These are phyloP conservation scores for Volvox reticuliferus DNA, from an alignment of 139 green algal genomes.

Conservation along the genomic window DNA sequence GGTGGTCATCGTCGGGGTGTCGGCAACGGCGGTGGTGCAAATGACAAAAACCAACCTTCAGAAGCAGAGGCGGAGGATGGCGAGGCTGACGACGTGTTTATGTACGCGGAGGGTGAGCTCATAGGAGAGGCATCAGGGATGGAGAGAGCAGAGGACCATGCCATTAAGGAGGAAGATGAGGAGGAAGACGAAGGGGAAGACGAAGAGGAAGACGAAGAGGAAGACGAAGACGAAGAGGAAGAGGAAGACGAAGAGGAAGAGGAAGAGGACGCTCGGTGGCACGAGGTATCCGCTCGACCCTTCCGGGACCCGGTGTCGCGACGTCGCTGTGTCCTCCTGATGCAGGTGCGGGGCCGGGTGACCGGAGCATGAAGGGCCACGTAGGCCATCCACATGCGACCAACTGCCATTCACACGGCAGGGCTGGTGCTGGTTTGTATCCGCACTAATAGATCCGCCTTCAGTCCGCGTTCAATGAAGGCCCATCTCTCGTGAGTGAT, in stretches of 20 bases:
- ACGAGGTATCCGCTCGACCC: constrained; percentile 26
- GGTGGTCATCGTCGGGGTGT: too few species aligned
- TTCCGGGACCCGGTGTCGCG: constrained; percentile 32
- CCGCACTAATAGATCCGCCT: too few species aligned
- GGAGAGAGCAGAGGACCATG: not conserved
- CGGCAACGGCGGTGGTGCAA: not conserved
- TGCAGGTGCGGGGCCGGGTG: not conserved
- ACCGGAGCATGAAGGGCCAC: too few species aligned
- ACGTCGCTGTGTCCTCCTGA: constrained; percentile 18
- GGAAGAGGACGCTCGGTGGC: constrained; percentile 16
- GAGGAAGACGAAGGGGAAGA: not conserved
- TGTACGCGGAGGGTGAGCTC: not conserved
- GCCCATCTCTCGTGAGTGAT: too few species aligned
- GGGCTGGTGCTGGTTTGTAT: too few species aligned
- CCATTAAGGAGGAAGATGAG: not conserved
- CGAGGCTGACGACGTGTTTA: not conserved
- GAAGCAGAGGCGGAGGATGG: not conserved
- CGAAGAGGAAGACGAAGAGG: not conserved
- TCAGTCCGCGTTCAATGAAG: too few species aligned
- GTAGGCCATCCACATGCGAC: too few species aligned
- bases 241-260: not conserved
- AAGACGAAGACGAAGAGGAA: not conserved
- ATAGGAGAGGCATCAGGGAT: not conserved
- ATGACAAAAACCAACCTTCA: not conserved
- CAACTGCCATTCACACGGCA: too few species aligned